Conservation (phyloP, 805 yeast genomes). For the Priceomyces castillae region DNA sequence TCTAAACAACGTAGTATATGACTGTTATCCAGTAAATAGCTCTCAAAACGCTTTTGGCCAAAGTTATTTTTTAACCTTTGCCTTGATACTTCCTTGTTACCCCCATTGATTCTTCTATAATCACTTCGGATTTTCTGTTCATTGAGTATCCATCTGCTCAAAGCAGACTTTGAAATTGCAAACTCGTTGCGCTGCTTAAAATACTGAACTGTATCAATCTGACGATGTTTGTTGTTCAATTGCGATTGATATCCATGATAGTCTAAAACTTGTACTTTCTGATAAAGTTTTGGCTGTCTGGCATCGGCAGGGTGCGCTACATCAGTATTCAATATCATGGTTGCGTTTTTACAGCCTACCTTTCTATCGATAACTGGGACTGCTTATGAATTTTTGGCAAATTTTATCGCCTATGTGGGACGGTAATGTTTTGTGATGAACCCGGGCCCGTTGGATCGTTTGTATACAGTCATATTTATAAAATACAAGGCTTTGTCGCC, state of each 20-base stretch:
- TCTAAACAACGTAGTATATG: conserved; percentile 10
- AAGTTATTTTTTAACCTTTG: conserved; percentile 6
- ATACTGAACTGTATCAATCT: conserved; percentile 16
- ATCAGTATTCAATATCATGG: background rate
- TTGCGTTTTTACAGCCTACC: background rate
- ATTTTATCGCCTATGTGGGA: background rate
- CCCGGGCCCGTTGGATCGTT: background rate
- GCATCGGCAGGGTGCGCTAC: background rate
- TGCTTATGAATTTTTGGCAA: background rate
- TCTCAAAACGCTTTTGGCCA: conserved; percentile 4
- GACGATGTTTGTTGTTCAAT: conserved; percentile 18
- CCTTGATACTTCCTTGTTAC: conserved; percentile 5
- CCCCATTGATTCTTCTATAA: conserved; percentile 5
- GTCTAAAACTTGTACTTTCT: conserved; percentile 15
- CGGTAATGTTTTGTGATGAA: background rate
- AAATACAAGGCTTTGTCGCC: background rate
- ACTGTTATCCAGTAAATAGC: conserved; percentile 7
- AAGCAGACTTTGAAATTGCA: conserved; percentile 15
- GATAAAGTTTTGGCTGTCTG: conserved; percentile 10
- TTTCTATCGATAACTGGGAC: background rate
- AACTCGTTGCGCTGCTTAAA: conserved; percentile 10
- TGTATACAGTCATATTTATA: background rate
- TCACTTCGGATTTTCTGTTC: conserved; percentile 11
- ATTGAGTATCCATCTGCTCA: conserved; percentile 17
- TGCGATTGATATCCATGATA: conserved; percentile 18